phyloP scores from a whole-genome alignment of 2,329 filamentous ascomycete species.

The Aspergillus niger region DNA sequence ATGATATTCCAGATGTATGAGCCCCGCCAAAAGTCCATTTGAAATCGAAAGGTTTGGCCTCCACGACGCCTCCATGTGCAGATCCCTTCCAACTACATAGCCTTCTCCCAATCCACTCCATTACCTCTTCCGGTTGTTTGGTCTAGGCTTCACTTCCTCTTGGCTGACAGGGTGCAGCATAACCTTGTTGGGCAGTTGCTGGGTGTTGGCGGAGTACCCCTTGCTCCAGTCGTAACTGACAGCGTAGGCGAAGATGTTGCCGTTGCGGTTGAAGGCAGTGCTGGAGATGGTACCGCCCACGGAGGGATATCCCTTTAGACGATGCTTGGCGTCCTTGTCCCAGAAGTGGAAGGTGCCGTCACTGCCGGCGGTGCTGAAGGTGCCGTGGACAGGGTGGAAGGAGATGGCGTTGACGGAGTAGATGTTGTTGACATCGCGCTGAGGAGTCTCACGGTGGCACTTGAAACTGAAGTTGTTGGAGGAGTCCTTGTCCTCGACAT shows the following conservation, averaged over 20 bases:
- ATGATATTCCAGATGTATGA: neutral
- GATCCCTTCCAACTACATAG: constrained; percentile 5
- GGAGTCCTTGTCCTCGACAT: constrained; percentile 93
- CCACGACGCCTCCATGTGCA: no score
- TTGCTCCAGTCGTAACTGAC: constrained; percentile 99
- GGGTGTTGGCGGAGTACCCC: constrained; percentile 82
- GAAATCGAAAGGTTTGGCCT: no score
- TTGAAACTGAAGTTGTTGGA: constrained; percentile 98
- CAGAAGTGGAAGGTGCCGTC: constrained; percentile 83
- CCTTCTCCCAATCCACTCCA: constrained; percentile 13
- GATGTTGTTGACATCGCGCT: constrained; percentile 76
- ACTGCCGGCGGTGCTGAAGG: constrained; percentile 94
- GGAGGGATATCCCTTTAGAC: constrained; percentile 82
- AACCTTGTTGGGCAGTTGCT: constrained; percentile 70
- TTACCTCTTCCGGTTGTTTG: constrained; percentile 48
- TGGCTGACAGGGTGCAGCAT: constrained; percentile 76
- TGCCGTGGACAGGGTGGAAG: constrained; percentile 94
- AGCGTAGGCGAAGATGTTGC: constrained; percentile 83
- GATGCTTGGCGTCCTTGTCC: constrained; percentile 88
- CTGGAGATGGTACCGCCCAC: constrained; percentile 85
- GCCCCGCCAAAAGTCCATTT: neutral
- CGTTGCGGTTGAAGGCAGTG: constrained; percentile 86
- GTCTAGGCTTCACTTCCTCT: constrained; percentile 64
- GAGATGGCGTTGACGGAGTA: constrained; percentile 96
- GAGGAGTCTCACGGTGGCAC: constrained; percentile 83